A percentile compares a stretch with the other conserved stretches of the same genome.
These are phyloP conservation scores for Podaxis sp. DNA, from an alignment of 768 basidiomycete species.

Conservation along the genomic window DNA sequence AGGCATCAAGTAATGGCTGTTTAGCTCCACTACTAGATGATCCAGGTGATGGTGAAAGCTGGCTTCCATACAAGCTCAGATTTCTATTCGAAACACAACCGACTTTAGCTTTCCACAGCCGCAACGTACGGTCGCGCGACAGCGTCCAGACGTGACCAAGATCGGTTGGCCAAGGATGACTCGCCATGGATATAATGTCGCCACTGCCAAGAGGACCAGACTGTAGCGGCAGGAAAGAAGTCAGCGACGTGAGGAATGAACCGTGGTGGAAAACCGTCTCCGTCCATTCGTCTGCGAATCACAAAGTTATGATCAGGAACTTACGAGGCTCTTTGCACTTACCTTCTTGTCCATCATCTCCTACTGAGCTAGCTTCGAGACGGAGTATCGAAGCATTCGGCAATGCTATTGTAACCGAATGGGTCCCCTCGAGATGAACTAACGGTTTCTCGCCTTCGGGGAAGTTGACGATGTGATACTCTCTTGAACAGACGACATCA, in stretches of 20 bases:
- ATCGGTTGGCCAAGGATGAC: constrained; percentile 73
- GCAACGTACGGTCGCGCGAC: constrained; percentile 79
- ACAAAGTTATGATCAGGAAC: constrained; percentile 12
- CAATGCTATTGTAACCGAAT: constrained; percentile 60
- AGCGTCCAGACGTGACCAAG: constrained; percentile 77
- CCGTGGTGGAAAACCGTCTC: constrained; percentile 61
- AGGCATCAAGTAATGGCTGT: constrained; percentile 51
- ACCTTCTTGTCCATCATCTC: constrained; percentile 57
- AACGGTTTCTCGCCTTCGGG: constrained; percentile 37
- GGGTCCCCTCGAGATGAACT: constrained; percentile 63
- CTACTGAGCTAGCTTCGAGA: constrained; percentile 59
- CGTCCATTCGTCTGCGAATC: constrained; percentile 58
- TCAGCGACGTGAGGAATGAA: constrained; percentile 63
- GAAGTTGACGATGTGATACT: constrained; percentile 59
- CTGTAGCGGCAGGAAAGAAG: constrained; percentile 60
- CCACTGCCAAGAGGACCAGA: constrained; percentile 41
- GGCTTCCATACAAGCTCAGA: constrained; percentile 30
- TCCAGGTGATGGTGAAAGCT: constrained; percentile 16
- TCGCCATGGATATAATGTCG: constrained; percentile 68
- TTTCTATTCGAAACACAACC: constrained; percentile 66
- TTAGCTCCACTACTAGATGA: constrained; percentile 18
- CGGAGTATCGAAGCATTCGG: constrained; percentile 63
- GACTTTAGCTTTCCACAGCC: constrained; percentile 78
- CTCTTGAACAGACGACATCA: constrained; percentile 55
- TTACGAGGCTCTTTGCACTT: constrained; percentile 20